Evolutionary conservation across 176 grass and related monocot genomes (phyloP), one percentile per base, ranked within the genome.

Genomic region (Paspalum vaginatum): DNA sequence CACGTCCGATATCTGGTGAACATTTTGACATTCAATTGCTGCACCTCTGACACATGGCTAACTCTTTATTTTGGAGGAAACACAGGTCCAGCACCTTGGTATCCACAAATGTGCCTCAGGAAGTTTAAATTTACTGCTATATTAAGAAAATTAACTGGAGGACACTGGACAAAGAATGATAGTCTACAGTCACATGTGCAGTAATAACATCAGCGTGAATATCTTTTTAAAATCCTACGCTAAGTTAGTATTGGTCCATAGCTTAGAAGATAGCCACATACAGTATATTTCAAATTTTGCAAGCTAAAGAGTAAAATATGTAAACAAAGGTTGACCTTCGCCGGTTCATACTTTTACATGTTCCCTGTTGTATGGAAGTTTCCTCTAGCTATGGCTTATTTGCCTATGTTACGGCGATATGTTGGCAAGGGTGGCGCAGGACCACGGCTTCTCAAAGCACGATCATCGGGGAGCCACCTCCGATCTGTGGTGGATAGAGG

Each of bases 361-460:
- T 84, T 85, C 57, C 54, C 18, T 79, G 75, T 45, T 45, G 16
- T 39, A 32, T 79, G 37, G 0, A 41, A 85, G 39, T 68, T 46
- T 79, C 24, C 10, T 79, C 47, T 79, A 79, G 21, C 72, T 44
- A 65, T 78, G 11, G 6, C 12, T 51, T 42, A n/a, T 72, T 76
- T 84, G 9, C 37, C 77, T 77, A n/a, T n/a, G n/a, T n/a, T n/a
- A n/a, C n/a, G n/a, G n/a, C n/a, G n/a, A n/a, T n/a, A n/a, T n/a
- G n/a, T n/a, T n/a, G n/a, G n/a, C n/a, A n/a, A n/a, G n/a, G n/a
- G n/a, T n/a, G n/a, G n/a, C n/a, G n/a, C n/a, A n/a, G n/a, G n/a
- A n/a, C n/a, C n/a, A n/a, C n/a, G n/a, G n/a, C n/a, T n/a, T n/a
- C n/a, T n/a, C n/a, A n/a, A n/a, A n/a, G n/a, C n/a, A n/a, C n/a